Conservation (phyloP, 2,329 filamentous ascomycete genomes). For the Ciborinia camelliae region DNA sequence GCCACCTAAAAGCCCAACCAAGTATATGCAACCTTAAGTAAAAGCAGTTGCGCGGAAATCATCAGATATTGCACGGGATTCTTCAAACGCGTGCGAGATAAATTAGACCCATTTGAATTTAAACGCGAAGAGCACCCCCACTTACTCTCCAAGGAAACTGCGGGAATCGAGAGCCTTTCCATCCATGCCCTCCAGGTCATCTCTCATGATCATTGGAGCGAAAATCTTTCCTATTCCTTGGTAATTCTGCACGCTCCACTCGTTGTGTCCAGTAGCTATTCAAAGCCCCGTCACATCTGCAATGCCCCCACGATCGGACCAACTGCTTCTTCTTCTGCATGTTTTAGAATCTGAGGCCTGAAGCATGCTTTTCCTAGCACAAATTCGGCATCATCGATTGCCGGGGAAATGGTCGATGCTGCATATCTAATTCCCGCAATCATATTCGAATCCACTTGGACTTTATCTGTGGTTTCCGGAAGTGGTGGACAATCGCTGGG, state of each 20-base stretch:
- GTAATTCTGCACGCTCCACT: constrained; percentile 5
- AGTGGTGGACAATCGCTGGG: constrained; percentile 2
- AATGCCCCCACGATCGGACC: constrained; percentile 1
- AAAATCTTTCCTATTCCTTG: constrained; percentile 6
- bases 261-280: background rate
- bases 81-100: background rate
- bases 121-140: background rate
- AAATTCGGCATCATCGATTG: background rate
- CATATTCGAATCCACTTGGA: background rate
- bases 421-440: background rate
- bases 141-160: background rate
- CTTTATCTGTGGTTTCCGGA: background rate
- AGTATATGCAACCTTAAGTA: background rate
- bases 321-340: constrained; percentile 4
- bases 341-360: constrained; percentile 8
- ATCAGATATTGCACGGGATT: background rate
- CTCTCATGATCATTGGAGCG: constrained; percentile 4
- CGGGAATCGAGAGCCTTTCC: constrained; percentile 1
- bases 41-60: background rate
- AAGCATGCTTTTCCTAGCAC: constrained; percentile 8
- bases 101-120: background rate
- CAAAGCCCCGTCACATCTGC: constrained; percentile 2
- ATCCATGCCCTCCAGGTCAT: constrained; percentile 1
- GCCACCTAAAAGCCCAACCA: background rate
- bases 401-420: background rate